Evolutionary conservation across 331 rosid species (phyloP).

Genomic region (Telfairia occidentalis): DNA sequence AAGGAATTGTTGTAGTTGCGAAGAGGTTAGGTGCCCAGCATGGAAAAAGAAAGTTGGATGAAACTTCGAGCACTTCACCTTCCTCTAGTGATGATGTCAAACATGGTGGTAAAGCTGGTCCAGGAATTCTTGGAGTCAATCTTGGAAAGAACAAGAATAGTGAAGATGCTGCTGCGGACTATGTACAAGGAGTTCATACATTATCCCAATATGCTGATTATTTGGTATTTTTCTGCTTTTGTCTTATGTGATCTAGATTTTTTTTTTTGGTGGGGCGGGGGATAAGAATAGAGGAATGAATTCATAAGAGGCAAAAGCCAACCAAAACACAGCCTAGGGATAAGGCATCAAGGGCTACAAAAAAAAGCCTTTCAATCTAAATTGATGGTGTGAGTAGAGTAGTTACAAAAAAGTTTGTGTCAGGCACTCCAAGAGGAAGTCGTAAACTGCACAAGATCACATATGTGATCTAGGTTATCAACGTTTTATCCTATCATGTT

Average conservation of each 20-base stretch:
- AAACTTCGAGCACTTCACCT: constrained; percentile 51
- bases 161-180: constrained; percentile 93
- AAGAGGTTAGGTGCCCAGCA: constrained; percentile 94
- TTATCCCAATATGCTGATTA: constrained; percentile 96
- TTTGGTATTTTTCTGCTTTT: constrained; percentile 37
- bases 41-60: constrained; percentile 92
- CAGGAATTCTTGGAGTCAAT: constrained; percentile 96
- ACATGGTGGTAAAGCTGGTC: constrained; percentile 96
- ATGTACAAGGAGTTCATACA: constrained; percentile 96
- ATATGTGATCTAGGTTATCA: not conserved
- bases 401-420: too few relatives aligned
- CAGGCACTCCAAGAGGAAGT: too few relatives aligned
- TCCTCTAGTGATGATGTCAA: constrained; percentile 58
- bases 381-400: too few relatives aligned
- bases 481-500: not conserved
- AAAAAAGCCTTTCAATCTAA: too few relatives aligned
- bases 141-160: constrained; percentile 93
- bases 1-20: constrained; percentile 95
- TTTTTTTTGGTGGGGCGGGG: too few relatives aligned
- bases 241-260: not conserved
- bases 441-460: too few relatives aligned
- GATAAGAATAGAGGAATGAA: too few relatives aligned
- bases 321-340: too few relatives aligned
- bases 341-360: too few relatives aligned
- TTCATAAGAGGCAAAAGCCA: too few relatives aligned